phyloP scores from a whole-genome alignment of 352 stramenopile species.

The Lagenidium giganteum region DNA sequence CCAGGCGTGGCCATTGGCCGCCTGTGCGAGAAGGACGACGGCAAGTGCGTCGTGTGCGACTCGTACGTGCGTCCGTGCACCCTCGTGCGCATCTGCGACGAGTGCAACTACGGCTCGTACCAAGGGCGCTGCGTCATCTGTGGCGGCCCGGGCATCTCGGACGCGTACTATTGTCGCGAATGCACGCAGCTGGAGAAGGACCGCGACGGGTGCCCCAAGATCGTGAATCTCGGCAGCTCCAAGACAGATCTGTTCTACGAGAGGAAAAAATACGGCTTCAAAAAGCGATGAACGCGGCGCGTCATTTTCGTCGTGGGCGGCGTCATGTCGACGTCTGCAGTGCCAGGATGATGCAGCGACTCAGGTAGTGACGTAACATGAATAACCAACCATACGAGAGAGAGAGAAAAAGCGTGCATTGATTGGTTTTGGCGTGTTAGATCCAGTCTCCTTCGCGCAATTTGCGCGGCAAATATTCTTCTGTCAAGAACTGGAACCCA shows the following conservation, averaged over 20 bases:
- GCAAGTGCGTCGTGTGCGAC: conserved; percentile 99
- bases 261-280: conserved; percentile 97
- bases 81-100: conserved; percentile 98
- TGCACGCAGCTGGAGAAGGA: conserved; percentile 97
- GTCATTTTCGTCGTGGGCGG: too few species aligned
- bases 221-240: conserved; percentile 96
- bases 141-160: conserved; percentile 94
- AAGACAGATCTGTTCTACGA: conserved; percentile 99
- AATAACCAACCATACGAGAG: too few species aligned
- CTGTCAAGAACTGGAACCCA: too few species aligned
- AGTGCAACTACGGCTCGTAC: conserved; percentile 99
- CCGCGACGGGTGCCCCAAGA: conserved; percentile 98
- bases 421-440: too few species aligned
- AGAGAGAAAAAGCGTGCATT: too few species aligned
- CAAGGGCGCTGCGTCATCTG: conserved; percentile 97
- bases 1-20: conserved; percentile 96
- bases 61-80: conserved; percentile 98
- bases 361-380: too few species aligned
- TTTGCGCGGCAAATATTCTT: too few species aligned
- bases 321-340: too few species aligned
- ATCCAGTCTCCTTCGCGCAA: too few species aligned
- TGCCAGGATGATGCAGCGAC: too few species aligned
- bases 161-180: conserved; percentile 99
- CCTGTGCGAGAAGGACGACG: conserved; percentile 99
- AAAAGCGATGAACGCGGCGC: conserved; percentile 82